phyloP scores from a whole-genome alignment of 2,329 filamentous ascomycete genomes.

The Monilinia fructicola region DNA sequence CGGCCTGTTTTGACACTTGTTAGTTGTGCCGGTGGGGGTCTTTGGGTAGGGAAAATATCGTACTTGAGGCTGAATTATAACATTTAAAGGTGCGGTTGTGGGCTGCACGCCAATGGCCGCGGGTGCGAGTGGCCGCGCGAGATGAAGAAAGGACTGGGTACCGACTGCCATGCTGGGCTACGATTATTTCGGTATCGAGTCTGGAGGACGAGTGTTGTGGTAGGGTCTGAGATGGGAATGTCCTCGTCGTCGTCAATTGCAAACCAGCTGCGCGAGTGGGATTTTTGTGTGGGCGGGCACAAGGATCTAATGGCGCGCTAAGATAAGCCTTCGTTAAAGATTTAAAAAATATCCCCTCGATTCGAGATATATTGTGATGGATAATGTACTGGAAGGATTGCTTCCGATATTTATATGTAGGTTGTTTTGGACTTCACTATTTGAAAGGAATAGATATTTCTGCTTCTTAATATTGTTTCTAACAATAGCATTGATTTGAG shows the following conservation, averaged over 20 bases:
- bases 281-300: conserved; percentile 26
- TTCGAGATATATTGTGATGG: not conserved
- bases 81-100: conserved; percentile 86
- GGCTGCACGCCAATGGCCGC: conserved; percentile 75
- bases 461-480: conserved; percentile 9
- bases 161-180: conserved; percentile 71
- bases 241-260: conserved; percentile 22
- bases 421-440: not conserved
- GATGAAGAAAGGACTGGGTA: conserved; percentile 86
- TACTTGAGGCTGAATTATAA: conserved; percentile 95
- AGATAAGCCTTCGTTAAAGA: conserved; percentile 45
- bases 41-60: conserved; percentile 36
- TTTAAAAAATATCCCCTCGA: conserved; percentile 19
- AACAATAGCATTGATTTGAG: conserved; percentile 12
- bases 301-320: conserved; percentile 44
- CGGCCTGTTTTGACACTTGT: conserved; percentile 48
- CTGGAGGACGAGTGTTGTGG: conserved; percentile 20
- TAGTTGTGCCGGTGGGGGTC: not conserved
- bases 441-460: not conserved
- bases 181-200: conserved; percentile 25
- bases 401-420: not conserved
- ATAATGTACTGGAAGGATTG: not conserved
- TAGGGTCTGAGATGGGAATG: conserved; percentile 8
- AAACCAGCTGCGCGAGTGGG: conserved; percentile 25
- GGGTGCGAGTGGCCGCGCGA: conserved; percentile 87